These are phyloP conservation scores for Magnaporthiopsis poae DNA, from an alignment of 2,329 filamentous ascomycete genomes.

Conservation along the genomic window DNA sequence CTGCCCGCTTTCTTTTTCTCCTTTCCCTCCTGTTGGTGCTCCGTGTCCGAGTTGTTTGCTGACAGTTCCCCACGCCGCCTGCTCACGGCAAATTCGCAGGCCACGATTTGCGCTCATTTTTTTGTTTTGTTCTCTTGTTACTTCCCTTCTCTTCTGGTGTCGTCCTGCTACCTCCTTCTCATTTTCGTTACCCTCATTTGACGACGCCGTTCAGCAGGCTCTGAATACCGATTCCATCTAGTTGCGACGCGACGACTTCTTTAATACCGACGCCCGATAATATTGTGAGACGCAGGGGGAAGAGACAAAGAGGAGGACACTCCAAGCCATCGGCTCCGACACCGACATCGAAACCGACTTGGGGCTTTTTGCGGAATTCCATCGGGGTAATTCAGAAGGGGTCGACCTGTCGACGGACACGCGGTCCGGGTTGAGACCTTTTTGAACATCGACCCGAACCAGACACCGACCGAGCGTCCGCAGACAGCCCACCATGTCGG, in stretches of 20 bases:
- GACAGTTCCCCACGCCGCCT: conserved; percentile 20
- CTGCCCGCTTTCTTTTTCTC: neutral
- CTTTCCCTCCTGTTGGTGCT: conserved; percentile 16
- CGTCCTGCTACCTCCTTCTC: conserved; percentile 12
- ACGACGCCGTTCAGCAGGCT: conserved; percentile 40
- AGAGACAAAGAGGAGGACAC: conserved; percentile 1
- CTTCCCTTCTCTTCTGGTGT: conserved; percentile 9
- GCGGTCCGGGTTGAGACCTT: conserved; percentile 3
- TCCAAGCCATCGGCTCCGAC: neutral
- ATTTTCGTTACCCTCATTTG: conserved; percentile 20
- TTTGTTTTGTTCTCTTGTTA: conserved; percentile 13
- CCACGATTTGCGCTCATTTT: conserved; percentile 21
- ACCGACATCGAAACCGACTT: neutral
- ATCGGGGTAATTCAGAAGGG: conserved; percentile 1
- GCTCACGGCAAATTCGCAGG: conserved; percentile 21
- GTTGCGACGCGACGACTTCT: neutral
- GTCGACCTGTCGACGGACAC: neutral
- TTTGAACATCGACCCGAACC: conserved; percentile 5
- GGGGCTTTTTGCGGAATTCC: neutral
- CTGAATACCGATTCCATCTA: conserved; percentile 30
- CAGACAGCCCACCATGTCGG: conserved; percentile 19
- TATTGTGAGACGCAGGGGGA: conserved; percentile 1
- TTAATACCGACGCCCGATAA: conserved; percentile 8
- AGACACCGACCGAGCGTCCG: conserved; percentile 4
- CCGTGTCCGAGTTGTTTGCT: conserved; percentile 21